A percentile compares a stretch with the other conserved stretches of the same genome.
Evolutionary conservation across 257 asterid genomes (phyloP).

Genomic region (Echites panduratus): DNA sequence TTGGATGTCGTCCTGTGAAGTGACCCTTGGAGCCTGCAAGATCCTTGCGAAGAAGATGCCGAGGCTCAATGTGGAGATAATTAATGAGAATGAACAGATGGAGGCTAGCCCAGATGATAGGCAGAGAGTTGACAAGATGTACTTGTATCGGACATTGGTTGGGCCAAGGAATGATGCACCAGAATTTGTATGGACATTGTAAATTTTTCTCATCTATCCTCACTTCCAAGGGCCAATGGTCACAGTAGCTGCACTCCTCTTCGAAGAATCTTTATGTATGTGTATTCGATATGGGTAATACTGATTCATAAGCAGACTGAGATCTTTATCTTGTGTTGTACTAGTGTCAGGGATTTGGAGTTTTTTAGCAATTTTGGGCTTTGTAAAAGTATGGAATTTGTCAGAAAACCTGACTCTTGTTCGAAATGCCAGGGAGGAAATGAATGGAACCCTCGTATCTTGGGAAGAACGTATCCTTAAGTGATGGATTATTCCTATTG

Average conservation of each 20-base stretch:
- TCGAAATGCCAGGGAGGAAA: no score
- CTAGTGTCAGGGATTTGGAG: neutral
- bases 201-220: constrained; percentile 13
- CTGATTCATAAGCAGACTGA: neutral
- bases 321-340: neutral
- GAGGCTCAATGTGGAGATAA: constrained; percentile 64
- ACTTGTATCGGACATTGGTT: constrained; percentile 64
- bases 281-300: constrained; percentile 17
- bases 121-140: constrained; percentile 66
- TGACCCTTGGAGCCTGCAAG: constrained; percentile 79
- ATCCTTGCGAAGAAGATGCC: constrained; percentile 73
- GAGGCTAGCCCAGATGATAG: constrained; percentile 36
- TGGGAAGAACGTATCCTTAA: no score
- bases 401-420: neutral
- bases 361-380: neutral
- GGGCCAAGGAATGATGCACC: constrained; percentile 80
- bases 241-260: constrained; percentile 12
- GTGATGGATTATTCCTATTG: no score
- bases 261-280: constrained; percentile 21
- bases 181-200: constrained; percentile 58
- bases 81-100: constrained; percentile 43
- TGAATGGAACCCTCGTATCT: no score
- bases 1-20: constrained; percentile 90
- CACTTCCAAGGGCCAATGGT: neutral
- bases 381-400: neutral